phyloP scores from a whole-genome alignment of 176 grass and related monocot genomes.

The Chrysopogon serrulatus region DNA sequence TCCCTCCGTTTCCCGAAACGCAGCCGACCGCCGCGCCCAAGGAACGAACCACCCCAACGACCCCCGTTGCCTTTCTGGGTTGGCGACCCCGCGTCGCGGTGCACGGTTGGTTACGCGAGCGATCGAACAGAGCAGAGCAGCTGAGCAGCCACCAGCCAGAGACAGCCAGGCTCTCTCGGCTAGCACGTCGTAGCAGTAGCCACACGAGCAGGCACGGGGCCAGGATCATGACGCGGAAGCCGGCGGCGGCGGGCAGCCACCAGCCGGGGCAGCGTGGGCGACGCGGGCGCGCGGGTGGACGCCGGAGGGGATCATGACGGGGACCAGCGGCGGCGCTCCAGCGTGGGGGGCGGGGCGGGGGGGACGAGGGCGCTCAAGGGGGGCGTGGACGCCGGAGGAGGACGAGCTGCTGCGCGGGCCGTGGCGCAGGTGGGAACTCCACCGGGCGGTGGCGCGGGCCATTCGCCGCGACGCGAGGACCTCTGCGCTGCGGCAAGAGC shows the following conservation, averaged over 20 bases:
- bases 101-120: not conserved
- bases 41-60: slow-evolving; percentile 43
- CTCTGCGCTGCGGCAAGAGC: not conserved
- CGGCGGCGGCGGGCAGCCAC: not conserved
- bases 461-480: not conserved
- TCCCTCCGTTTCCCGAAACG: slow-evolving; percentile 21
- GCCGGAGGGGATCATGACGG: no score
- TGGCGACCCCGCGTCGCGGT: not conserved
- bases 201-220: not conserved
- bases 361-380: no score
- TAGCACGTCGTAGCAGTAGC: no score
- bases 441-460: slow-evolving; percentile 54
- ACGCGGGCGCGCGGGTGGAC: not conserved
- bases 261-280: not conserved
- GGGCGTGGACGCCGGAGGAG: slow-evolving; percentile 84
- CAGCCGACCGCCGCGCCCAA: slow-evolving; percentile 17
- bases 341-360: no score
- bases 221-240: slow-evolving; percentile 13
- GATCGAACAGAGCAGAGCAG: no score
- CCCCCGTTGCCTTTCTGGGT: slow-evolving; percentile 30
- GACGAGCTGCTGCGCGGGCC: slow-evolving; percentile 64
- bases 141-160: not conserved
- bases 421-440: slow-evolving; percentile 62
- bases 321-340: no score
- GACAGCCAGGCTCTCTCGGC: not conserved